Base-by-base conservation (phyloP, 2,329 filamentous ascomycete genomes). In the Colletotrichum lini region DNA sequence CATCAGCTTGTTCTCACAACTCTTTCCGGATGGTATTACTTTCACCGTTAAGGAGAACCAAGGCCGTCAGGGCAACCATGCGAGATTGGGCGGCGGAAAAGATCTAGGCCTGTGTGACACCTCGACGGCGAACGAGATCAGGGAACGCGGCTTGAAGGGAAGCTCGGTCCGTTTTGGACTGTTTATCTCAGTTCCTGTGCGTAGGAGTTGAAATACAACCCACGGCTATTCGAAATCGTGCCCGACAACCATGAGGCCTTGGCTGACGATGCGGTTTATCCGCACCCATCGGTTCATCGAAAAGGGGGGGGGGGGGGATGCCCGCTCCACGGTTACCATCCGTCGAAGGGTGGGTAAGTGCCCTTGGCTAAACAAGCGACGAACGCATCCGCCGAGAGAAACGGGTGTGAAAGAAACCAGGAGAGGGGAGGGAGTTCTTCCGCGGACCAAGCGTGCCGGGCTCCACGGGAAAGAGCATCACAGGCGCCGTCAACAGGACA, bases 211-310 rank as follows among this genome's bases (percentile, higher is more conserved):
- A 9, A 35, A 35, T 35, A 8, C 8, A 35, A 35, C 30, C 9
- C 30, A 9, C 18, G 10, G 30, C 53, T n/a, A 35, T 18, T 38
- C 21, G 38, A 38, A 35, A 40, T 56, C 35, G 35, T 56, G 53
- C 53, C 53, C 21, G 53, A 30, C 12, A 56, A 16, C 15, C 53
- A 21, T 18, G 18, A 16, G 35, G 42, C 5, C 45, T 62, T 62
- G 59, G 45, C 59, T 62, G 59, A 42, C 47, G 45, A 52, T 42
- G 45, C 18, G 26, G n/a, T 42, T 62, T 50, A 38, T 12, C 53
- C 53, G 35, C 35, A 16, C 35, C 6, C 53, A 6, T 23, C 13
- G 4, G 5, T 56, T 42, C n/a, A 38, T 21, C 35, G n/a, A 42
- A 10, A 38, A 35, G 30, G 35, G 1, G 35, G 9, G 35, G 9